Evolutionary conservation across 2,329 filamentous ascomycete species (phyloP).

Genomic region (Xylaria sp.): DNA sequence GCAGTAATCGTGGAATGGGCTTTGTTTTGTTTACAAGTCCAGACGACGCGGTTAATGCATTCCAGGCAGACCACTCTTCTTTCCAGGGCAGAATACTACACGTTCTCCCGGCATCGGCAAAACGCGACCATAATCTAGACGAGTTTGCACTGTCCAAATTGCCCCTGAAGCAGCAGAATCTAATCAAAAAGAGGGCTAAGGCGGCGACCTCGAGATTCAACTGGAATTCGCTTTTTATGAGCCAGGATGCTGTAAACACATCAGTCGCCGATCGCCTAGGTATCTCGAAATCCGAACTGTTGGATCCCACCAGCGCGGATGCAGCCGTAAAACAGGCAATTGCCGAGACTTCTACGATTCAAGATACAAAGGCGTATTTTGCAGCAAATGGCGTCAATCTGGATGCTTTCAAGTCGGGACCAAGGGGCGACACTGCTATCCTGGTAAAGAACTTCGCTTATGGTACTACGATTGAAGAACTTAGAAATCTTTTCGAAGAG

Average conservation of each 20-base stretch:
- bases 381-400: conserved; percentile 85
- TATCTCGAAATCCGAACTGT: conserved; percentile 84
- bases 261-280: conserved; percentile 86
- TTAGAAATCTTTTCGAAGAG: conserved; percentile 81
- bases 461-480: conserved; percentile 76
- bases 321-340: conserved; percentile 95
- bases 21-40: conserved; percentile 79
- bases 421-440: conserved; percentile 84
- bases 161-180: conserved; percentile 90
- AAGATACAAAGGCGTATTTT: conserved; percentile 95
- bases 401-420: conserved; percentile 83
- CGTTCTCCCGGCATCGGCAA: conserved; percentile 81
- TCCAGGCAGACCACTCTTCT: conserved; percentile 78
- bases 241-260: conserved; percentile 89
- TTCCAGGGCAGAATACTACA: conserved; percentile 94
- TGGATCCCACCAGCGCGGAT: conserved; percentile 95
- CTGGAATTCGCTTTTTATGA: conserved; percentile 99
- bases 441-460: conserved; percentile 94
- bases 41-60: conserved; percentile 75
- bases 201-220: conserved; percentile 81
- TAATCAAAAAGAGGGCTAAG: conserved; percentile 82
- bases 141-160: conserved; percentile 89
- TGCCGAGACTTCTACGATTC: conserved; percentile 93
- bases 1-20: conserved; percentile 84
- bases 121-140: conserved; percentile 79